Evolutionary conservation across 495 filamentous ascomycete species (phyloP).

Genomic region (Penicillium crystallinum): DNA sequence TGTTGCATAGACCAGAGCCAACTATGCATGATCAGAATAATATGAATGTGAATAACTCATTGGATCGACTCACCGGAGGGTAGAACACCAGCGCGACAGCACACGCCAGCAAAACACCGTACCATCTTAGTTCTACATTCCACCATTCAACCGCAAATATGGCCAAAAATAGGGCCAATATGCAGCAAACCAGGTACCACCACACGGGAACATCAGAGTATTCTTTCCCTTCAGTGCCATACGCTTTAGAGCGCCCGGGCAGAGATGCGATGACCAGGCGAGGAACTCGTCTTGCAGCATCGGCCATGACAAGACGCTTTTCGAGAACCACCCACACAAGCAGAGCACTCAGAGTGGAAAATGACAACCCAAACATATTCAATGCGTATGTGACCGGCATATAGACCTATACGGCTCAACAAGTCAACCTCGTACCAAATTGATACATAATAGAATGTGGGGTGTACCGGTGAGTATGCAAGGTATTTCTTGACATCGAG

Average conservation of each 20-base stretch:
- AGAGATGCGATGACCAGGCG: conserved; percentile 7
- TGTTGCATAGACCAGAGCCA: conserved; percentile 81
- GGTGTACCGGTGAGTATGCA: conserved; percentile 54
- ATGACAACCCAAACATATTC: conserved; percentile 69
- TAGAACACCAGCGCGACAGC: conserved; percentile 59
- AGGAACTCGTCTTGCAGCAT: conserved; percentile 9
- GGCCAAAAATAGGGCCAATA: conserved; percentile 64
- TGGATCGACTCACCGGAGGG: conserved; percentile 13
- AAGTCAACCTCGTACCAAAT: not conserved
- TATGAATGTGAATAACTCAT: conserved; percentile 35
- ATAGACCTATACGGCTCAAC: conserved; percentile 48
- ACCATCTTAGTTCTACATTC: conserved; percentile 63
- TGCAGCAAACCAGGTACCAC: conserved; percentile 70
- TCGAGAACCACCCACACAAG: conserved; percentile 59
- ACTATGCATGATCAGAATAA: conserved; percentile 67
- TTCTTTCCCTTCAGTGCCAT: conserved; percentile 24
- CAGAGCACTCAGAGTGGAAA: conserved; percentile 68
- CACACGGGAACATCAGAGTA: conserved; percentile 70
- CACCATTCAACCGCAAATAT: conserved; percentile 77
- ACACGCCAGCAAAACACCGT: conserved; percentile 67
- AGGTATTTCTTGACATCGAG: conserved; percentile 67
- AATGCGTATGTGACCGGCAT: conserved; percentile 79
- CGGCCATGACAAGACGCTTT: conserved; percentile 22
- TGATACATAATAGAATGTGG: not conserved
- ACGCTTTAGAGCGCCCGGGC: conserved; percentile 46